A percentile compares a stretch with the other conserved stretches of the same genome.
phyloP scores from a whole-genome alignment of 768 basidiomycete species.

The Clitopilus passeckerianus region DNA sequence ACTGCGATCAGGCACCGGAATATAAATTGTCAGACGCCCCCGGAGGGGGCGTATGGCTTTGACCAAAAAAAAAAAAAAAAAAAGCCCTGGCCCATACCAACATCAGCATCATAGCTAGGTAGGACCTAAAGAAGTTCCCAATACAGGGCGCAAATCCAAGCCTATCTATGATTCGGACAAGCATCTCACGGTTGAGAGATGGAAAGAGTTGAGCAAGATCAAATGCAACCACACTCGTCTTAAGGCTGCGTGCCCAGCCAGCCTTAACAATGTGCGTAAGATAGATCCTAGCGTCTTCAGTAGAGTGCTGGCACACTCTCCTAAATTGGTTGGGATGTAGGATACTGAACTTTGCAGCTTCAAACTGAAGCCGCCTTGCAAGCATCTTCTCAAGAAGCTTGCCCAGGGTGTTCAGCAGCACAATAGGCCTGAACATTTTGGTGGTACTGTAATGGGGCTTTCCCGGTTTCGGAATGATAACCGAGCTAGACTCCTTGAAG shows the following conservation, averaged over 20 bases:
- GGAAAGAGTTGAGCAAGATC: background rate
- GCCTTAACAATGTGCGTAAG: background rate
- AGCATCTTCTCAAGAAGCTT: slow-evolving; percentile 3
- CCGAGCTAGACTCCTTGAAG: slow-evolving; percentile 3
- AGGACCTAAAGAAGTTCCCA: no score
- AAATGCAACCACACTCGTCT: background rate
- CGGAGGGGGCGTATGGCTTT: no score
- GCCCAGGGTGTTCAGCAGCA: background rate
- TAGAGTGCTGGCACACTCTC: background rate
- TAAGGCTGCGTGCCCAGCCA: background rate
- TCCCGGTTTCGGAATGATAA: slow-evolving; percentile 2
- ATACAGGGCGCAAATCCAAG: no score
- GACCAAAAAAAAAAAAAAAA: no score
- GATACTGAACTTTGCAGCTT: background rate
- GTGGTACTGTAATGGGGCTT: background rate
- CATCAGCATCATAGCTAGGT: no score
- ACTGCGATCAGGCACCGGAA: no score
- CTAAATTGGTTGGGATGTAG: slow-evolving; percentile 4
- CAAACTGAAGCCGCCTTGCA: background rate
- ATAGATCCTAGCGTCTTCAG: no score
- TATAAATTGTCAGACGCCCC: no score
- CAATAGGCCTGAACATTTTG: slow-evolving; percentile 4
- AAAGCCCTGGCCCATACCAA: no score
- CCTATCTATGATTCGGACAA: no score
- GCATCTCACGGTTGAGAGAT: background rate